Base-by-base conservation (phyloP, 2,329 filamentous ascomycete genomes). In the Aspergillus latus region DNA sequence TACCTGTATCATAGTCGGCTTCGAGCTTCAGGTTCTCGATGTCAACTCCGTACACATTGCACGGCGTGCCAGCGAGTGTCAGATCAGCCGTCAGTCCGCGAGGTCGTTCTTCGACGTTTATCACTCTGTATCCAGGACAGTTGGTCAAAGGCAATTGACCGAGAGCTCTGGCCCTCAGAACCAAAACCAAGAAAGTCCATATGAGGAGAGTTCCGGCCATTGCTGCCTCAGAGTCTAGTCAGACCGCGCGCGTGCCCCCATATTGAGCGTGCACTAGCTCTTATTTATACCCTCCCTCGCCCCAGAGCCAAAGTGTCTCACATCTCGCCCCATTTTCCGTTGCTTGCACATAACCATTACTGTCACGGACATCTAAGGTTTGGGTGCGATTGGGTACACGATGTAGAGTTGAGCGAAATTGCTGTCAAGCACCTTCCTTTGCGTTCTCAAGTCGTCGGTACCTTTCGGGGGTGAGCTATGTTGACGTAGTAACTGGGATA, bases 61-160 rank as follows among this genome's bases (percentile, higher is more conserved):
- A 88, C 5, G 87, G 79, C 6, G 78, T 65, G 0, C 89, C 90
- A 8, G 88, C 87, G 9, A 95, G 80, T 2, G 74, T 80, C 49
- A 96, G 78, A 61, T 88, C 82, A 1, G 89, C 90, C 1, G 83
- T 88, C 52, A 94, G 74, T 7, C 84, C 83, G 49, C 57, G 61
- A 10, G 57, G 60, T 1, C 60, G 56, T 43, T 74, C 61, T 40
- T 68, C 60, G 13, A 76, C 62, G 59, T 75, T 74, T 8, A 61
- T 63, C 26, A 68, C 72, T 39, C 63, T 68, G 56, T 77, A 77
- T 8, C 74, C 74, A 11, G 74, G 72, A 45, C 74, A 77, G 4
- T 64, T 49, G 2, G 61, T 9, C 30, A 46, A 5, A 28, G 30
- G 3, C 5, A 7, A 29, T 5, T 29, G 26, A 15, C 15, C 8